These are phyloP conservation scores for Coemansia reversa DNA, from an alignment of 192 early-diverging fungal species.

Conservation along the genomic window DNA sequence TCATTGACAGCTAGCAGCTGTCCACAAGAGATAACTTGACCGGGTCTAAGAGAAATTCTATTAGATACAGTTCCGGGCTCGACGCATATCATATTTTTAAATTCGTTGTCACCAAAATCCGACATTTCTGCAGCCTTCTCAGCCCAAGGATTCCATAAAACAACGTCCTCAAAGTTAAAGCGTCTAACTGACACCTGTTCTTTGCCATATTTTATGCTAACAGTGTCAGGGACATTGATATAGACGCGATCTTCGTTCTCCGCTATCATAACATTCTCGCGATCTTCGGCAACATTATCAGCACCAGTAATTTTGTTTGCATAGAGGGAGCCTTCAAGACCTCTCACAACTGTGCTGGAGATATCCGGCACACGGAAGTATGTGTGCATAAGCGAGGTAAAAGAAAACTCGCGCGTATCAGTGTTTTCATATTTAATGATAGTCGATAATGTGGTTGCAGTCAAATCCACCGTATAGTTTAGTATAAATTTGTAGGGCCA, in stretches of 20 bases:
- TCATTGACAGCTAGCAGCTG: constrained; percentile 63
- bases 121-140: constrained; percentile 85
- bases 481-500: constrained; percentile 71
- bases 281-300: constrained; percentile 38
- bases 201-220: constrained; percentile 25
- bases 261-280: constrained; percentile 59
- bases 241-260: constrained; percentile 89
- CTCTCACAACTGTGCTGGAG: constrained; percentile 58
- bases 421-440: constrained; percentile 74
- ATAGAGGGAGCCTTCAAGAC: constrained; percentile 64
- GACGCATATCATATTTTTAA: constrained; percentile 85
- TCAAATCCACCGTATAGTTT: constrained; percentile 78
- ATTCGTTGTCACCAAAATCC: constrained; percentile 89
- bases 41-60: constrained; percentile 63
- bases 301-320: constrained; percentile 70
- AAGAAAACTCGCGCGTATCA: constrained; percentile 67
- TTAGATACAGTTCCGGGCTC: constrained; percentile 77
- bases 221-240: constrained; percentile 58
- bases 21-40: constrained; percentile 69
- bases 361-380: constrained; percentile 79
- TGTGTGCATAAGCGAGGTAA: constrained; percentile 91
- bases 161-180: constrained; percentile 56
- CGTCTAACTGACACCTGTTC: constrained; percentile 26
- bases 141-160: constrained; percentile 97
- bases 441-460: constrained; percentile 69